A percentile compares a stretch with the other conserved stretches of the same genome.
phyloP scores from a whole-genome alignment of 1,284 basidiomycete species.

The Trametes pubescens region DNA sequence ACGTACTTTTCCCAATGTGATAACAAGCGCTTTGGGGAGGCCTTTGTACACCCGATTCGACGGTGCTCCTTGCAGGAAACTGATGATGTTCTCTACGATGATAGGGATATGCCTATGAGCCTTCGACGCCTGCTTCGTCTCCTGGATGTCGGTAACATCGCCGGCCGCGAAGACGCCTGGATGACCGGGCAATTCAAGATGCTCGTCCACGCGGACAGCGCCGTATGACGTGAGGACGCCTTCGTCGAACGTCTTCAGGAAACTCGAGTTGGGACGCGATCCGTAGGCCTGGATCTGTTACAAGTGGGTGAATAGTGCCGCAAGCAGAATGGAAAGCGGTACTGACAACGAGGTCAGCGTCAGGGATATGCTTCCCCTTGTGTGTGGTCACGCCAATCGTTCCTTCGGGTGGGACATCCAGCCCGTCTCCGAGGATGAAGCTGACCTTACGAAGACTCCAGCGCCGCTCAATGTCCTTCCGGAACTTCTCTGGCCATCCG shows the following conservation, averaged over 20 bases:
- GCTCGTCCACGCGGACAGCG: constrained; percentile 57
- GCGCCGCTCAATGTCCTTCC: constrained; percentile 53
- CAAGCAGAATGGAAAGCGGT: not conserved
- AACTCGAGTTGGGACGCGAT: constrained; percentile 57
- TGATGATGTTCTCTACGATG: constrained; percentile 56
- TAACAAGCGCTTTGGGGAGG: constrained; percentile 56
- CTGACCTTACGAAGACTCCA: constrained; percentile 54
- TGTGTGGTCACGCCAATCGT: constrained; percentile 53
- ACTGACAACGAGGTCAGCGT: constrained; percentile 66
- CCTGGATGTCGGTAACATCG: constrained; percentile 64
- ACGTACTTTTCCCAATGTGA: constrained; percentile 66
- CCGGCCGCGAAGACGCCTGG: constrained; percentile 65
- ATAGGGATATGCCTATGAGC: constrained; percentile 51
- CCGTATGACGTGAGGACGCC: constrained; percentile 51
- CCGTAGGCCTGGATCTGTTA: constrained; percentile 59
- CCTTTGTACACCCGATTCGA: constrained; percentile 58
- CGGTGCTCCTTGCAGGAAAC: constrained; percentile 48
- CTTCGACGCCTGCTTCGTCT: constrained; percentile 68
- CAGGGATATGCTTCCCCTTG: constrained; percentile 52
- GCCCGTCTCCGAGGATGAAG: constrained; percentile 59
- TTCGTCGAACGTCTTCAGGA: constrained; percentile 53
- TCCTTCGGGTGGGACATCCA: constrained; percentile 53
- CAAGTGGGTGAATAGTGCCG: not conserved
- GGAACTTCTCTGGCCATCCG: constrained; percentile 62
- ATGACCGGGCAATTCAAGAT: constrained; percentile 57